phyloP scores from a whole-genome alignment of 805 yeast species.

The Candida railenensis region DNA sequence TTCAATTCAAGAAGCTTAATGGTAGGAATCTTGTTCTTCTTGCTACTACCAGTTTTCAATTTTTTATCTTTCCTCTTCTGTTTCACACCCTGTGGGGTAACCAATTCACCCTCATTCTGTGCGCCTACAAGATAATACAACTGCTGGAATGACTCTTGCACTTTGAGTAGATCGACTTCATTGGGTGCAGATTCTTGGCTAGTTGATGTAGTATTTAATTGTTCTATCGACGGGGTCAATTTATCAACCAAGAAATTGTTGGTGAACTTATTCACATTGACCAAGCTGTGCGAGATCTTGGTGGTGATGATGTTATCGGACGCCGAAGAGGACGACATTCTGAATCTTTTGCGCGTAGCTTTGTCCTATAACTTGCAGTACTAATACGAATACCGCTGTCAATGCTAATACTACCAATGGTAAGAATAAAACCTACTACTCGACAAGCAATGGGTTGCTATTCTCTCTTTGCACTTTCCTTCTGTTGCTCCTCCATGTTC shows the following conservation, averaged over 20 bases:
- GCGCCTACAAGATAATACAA: slow-evolving; percentile 20
- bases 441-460: no score
- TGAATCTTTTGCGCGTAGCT: no score
- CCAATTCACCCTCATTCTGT: neutral
- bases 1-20: neutral
- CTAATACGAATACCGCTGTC: no score
- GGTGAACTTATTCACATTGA: slow-evolving; percentile 20
- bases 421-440: no score
- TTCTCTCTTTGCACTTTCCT: no score
- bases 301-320: slow-evolving; percentile 28
- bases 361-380: no score
- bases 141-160: slow-evolving; percentile 22
- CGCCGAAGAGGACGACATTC: no score
- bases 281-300: slow-evolving; percentile 19
- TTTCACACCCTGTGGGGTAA: neutral
- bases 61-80: neutral
- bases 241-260: slow-evolving; percentile 20
- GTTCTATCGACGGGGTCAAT: slow-evolving; percentile 9
- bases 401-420: no score
- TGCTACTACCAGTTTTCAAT: neutral
- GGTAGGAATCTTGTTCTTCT: neutral
- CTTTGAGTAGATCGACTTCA: slow-evolving; percentile 5
- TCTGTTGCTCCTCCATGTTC: no score
- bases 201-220: neutral
- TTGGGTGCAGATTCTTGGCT: neutral